Conservation (phyloP, 179 eudicot species). For the Corrigiola litoralis region DNA sequence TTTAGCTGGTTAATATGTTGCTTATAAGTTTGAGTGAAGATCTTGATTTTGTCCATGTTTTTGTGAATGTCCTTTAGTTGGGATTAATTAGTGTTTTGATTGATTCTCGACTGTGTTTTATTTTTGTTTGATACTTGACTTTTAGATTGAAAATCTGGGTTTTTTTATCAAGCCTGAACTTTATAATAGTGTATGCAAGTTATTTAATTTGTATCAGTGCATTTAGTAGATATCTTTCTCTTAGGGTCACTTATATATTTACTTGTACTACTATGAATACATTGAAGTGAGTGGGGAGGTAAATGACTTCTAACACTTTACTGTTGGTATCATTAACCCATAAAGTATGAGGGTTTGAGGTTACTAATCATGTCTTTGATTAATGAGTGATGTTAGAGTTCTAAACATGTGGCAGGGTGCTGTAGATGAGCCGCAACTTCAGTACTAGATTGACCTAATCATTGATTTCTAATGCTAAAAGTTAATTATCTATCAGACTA, state of each 20-base stretch:
- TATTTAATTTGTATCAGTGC: too few species aligned
- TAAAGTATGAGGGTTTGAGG: neutral
- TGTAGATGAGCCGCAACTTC: slow-evolving; percentile 5
- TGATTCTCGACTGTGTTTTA: neutral
- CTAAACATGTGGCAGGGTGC: neutral
- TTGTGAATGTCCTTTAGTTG: neutral
- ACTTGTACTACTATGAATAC: too few species aligned
- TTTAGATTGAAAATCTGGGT: too few species aligned
- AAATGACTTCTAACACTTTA: too few species aligned
- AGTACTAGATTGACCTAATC: neutral
- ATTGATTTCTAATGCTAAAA: neutral
- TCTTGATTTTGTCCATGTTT: neutral
- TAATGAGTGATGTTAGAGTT: slow-evolving; percentile 7
- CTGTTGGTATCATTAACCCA: slow-evolving; percentile 1
- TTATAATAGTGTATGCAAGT: too few species aligned
- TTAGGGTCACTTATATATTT: too few species aligned
- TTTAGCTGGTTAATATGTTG: neutral
- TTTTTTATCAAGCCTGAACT: too few species aligned
- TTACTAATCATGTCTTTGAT: slow-evolving; percentile 5
- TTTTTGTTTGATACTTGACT: neutral
- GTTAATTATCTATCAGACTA: neutral
- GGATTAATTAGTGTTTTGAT: slow-evolving; percentile 8
- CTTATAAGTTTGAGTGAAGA: neutral
- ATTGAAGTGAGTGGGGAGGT: too few species aligned
- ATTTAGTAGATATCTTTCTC: neutral